phyloP scores from a whole-genome alignment of 2,329 filamentous ascomycete species.

The Dothiorella sarmentorum region DNA sequence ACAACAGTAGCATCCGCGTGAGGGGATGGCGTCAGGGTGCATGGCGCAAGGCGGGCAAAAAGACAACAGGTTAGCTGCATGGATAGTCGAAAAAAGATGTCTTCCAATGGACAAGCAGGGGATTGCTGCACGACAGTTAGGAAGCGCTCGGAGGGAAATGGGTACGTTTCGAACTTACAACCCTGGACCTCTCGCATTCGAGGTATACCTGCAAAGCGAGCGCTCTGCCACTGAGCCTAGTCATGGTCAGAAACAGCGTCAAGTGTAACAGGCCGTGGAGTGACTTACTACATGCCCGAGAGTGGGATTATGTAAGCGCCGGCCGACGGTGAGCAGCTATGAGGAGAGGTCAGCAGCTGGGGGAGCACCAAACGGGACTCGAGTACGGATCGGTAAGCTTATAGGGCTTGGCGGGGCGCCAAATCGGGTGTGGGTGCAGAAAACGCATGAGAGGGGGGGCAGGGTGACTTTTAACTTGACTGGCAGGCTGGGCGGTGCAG shows the following conservation, averaged over 20 bases:
- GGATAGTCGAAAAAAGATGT: not conserved
- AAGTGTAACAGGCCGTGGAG: too few species aligned
- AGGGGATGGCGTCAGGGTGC: conserved; percentile 7
- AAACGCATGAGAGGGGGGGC: too few species aligned
- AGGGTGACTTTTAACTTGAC: not conserved
- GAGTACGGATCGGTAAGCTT: too few species aligned
- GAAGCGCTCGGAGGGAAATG: not conserved
- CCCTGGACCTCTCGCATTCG: conserved; percentile 17
- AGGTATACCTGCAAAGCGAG: conserved; percentile 10
- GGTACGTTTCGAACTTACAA: conserved; percentile 5
- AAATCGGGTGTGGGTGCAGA: not conserved
- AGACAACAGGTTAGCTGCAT: conserved; percentile 5
- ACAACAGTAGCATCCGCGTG: too few species aligned
- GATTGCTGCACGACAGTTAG: not conserved
- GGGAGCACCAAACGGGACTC: not conserved
- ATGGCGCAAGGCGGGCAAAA: not conserved
- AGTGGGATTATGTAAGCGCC: not conserved
- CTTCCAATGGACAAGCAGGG: conserved; percentile 5
- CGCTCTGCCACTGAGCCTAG: conserved; percentile 16
- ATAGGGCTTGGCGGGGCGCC: not conserved
- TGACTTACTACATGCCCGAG: not conserved
- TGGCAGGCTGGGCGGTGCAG: not conserved
- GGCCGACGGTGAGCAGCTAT: not conserved
- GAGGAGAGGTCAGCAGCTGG: not conserved
- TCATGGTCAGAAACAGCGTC: not conserved